These are phyloP conservation scores for Hymenoscyphus scutula DNA, from an alignment of 2,329 filamentous ascomycete species.

Conservation along the genomic window DNA sequence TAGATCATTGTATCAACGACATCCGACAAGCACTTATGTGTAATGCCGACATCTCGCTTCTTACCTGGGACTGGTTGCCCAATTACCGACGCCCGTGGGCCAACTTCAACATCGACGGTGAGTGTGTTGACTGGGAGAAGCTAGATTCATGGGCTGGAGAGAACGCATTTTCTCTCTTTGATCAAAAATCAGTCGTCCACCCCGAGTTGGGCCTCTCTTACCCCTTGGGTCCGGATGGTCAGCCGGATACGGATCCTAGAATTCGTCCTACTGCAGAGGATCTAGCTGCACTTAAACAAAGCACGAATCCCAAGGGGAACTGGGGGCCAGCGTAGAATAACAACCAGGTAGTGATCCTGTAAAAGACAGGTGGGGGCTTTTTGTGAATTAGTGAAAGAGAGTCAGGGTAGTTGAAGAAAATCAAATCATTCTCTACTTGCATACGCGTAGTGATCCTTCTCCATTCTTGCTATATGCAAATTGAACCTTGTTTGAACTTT, in stretches of 20 bases:
- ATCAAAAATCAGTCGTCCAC: slow-evolving; percentile 10
- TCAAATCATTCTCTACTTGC: background rate
- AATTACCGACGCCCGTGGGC: slow-evolving; percentile 13
- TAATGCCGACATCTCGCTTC: slow-evolving; percentile 10
- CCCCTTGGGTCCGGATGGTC: slow-evolving; percentile 8
- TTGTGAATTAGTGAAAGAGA: background rate
- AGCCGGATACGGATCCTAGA: slow-evolving; percentile 4
- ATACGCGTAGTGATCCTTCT: background rate
- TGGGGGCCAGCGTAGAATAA: background rate
- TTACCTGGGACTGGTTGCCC: slow-evolving; percentile 14
- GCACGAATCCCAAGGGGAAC: slow-evolving; percentile 8
- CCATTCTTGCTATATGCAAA: no score
- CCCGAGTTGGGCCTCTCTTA: slow-evolving; percentile 8
- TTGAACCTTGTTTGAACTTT: no score
- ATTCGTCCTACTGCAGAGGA: slow-evolving; percentile 3
- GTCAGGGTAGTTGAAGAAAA: background rate
- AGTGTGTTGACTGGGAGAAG: slow-evolving; percentile 10
- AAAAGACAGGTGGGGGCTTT: no score
- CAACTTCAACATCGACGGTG: slow-evolving; percentile 12
- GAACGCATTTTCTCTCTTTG: slow-evolving; percentile 10
- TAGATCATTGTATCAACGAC: slow-evolving; percentile 15
- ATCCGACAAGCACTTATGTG: slow-evolving; percentile 16
- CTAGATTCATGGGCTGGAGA: slow-evolving; percentile 15
- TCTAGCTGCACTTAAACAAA: slow-evolving; percentile 3
- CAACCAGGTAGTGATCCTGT: background rate